Percentiles rank a stretch among this genome's conserved stretches.
Conservation (phyloP, 2,329 filamentous ascomycete genomes). For the Chaetomiaceae sp. region DNA sequence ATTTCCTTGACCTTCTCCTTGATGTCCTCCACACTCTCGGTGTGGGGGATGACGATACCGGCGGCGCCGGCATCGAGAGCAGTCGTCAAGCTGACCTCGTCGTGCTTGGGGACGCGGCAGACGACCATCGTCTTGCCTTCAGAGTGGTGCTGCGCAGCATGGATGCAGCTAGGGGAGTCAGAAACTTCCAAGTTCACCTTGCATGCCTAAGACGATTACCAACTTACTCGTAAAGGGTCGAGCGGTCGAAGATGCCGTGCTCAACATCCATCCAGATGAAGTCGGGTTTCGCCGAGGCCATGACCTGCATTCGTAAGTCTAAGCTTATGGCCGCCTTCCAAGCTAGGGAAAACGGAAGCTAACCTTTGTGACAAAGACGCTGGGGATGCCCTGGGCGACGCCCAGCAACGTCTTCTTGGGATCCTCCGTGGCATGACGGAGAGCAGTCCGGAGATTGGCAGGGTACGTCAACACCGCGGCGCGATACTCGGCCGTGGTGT, state of each 20-base stretch:
- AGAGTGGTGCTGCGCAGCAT: constrained; percentile 20
- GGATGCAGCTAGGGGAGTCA: constrained; percentile 1
- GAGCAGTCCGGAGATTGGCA: constrained; percentile 1
- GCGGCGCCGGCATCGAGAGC: constrained; percentile 22
- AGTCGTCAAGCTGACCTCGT: constrained; percentile 17
- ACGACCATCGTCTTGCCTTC: constrained; percentile 22
- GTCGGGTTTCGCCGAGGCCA: constrained; percentile 9
- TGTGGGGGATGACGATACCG: constrained; percentile 22
- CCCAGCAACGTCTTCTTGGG: constrained; percentile 9
- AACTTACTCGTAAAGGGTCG: constrained; percentile 5
- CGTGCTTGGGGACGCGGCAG: constrained; percentile 21
- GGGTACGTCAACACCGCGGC: constrained; percentile 6
- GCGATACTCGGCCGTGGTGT: constrained; percentile 3
- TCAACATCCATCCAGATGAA: constrained; percentile 11
- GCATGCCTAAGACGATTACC: background rate
- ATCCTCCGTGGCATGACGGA: constrained; percentile 3
- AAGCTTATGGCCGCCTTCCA: too few species aligned
- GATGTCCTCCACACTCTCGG: constrained; percentile 20
- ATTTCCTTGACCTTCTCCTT: constrained; percentile 12
- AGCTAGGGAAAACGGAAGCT: too few species aligned
- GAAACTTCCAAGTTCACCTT: background rate
- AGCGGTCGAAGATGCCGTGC: constrained; percentile 8
- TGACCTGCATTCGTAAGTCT: too few species aligned
- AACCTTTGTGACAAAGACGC: constrained; percentile 10
- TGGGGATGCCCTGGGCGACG: constrained; percentile 8